Base-by-base conservation (phyloP, 1,284 basidiomycete genomes). In the Ustilago xerochloae region DNA sequence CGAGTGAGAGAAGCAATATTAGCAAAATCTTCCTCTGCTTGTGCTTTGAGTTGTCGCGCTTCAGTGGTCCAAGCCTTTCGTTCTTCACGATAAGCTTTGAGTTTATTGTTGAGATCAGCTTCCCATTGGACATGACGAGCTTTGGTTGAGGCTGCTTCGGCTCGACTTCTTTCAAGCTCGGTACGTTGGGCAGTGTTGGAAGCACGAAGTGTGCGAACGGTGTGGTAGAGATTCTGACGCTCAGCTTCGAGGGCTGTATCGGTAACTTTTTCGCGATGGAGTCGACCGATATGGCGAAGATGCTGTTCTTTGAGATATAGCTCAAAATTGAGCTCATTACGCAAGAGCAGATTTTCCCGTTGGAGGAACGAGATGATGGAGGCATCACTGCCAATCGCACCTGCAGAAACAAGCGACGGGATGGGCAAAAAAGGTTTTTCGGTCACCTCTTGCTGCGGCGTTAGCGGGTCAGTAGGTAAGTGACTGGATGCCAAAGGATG, bases 301-400 rank as follows among this genome's bases (percentile, higher is more conserved):
- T 83, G 80, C 70, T 85, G 84, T 45, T 82, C 82, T 54, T 84
- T 83, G 66, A 84, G 78, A 46, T 83, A 83, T 8, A 84, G 73
- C 61, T 85, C 84, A 52, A 83, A 80, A 36, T 81, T 81, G 55
- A 84, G 76, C 56, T 84, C 80, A 50, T 76, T 79, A 5, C 78
- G 73, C 16, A 84, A 54, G 32, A 84, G 55, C 32, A 79, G 55
- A 26, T 81, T 83, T 55, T 83, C 78, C 0, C 67, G 69, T 30
- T 78, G 63, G 16, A 82, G 49, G n/a, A 74, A 63, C 30, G 66
- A 60, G 7, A 68, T 53, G 43, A 52, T 49, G n/a, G 46, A 49
- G 0, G 55, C 51, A 53, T 68, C 60, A 46, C 60, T 58, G 45
- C 50, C 52, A 12, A 30, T 47, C 4, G 20, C 45, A 22, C 59